phyloP scores from a whole-genome alignment of 2,329 filamentous ascomycete genomes.

The Graphilbum ipis-grandicollis region DNA sequence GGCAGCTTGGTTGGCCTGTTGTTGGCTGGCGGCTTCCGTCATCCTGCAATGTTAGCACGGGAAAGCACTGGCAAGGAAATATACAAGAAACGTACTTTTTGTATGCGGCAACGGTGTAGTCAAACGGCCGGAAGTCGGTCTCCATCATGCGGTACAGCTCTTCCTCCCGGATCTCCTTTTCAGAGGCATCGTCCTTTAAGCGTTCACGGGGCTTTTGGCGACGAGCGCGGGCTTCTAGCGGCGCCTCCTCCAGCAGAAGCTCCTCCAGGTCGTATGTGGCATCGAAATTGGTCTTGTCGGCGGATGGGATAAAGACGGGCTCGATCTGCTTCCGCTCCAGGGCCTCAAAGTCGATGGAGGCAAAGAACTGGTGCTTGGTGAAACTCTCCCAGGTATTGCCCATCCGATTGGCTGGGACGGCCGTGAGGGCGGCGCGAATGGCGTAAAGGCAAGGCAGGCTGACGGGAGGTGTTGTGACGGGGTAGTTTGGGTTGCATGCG shows the following conservation, averaged over 20 bases:
- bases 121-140: constrained; percentile 82
- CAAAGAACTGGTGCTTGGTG: constrained; percentile 78
- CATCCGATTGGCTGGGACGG: constrained; percentile 63
- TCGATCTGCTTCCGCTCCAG: constrained; percentile 77
- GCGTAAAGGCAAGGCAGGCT: constrained; percentile 77
- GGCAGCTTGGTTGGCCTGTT: constrained; percentile 3
- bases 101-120: constrained; percentile 75
- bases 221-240: constrained; percentile 77
- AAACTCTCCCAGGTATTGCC: constrained; percentile 80
- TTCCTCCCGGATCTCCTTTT: constrained; percentile 86
- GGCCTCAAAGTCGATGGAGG: constrained; percentile 64
- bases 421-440: constrained; percentile 67
- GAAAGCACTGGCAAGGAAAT: background rate
- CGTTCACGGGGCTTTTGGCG: constrained; percentile 87
- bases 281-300: constrained; percentile 98
- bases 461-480: constrained; percentile 82
- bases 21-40: constrained; percentile 11
- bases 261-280: constrained; percentile 96
- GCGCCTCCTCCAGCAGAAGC: constrained; percentile 81
- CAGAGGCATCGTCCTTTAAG: constrained; percentile 83
- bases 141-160: constrained; percentile 92
- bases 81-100: constrained; percentile 38
- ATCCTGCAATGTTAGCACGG: constrained; percentile 6
- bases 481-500: constrained; percentile 69
- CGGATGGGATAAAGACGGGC: constrained; percentile 82